Conservation (phyloP, 306 rosid species). For the Rosa persica region DNA sequence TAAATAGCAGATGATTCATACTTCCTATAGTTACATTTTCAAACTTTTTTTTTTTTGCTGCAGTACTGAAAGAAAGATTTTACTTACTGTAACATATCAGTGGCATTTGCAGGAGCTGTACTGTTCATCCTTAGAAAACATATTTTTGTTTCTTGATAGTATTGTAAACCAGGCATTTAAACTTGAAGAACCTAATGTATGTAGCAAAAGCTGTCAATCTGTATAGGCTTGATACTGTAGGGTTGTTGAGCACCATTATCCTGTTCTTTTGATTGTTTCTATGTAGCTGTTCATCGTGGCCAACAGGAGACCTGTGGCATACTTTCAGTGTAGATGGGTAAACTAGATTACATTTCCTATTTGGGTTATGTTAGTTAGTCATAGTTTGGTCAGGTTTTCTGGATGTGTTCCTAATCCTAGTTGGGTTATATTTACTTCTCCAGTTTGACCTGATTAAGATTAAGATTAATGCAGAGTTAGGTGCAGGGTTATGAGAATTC, state of each 20-base stretch:
- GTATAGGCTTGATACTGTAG: not conserved
- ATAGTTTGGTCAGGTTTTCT: not conserved
- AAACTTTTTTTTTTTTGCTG: not conserved
- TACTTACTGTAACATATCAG: too few species aligned
- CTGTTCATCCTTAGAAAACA: not conserved
- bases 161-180: not conserved
- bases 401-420: too few species aligned
- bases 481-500: not conserved
- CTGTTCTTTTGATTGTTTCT: not conserved
- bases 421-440: too few species aligned
- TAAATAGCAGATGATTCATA: not conserved
- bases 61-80: too few species aligned
- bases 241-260: not conserved
- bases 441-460: too few species aligned
- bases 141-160: not conserved
- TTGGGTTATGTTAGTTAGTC: not conserved
- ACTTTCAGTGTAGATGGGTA: not conserved
- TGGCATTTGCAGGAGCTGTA: too few species aligned
- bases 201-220: not conserved
- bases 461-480: not conserved
- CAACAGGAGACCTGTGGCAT: not conserved
- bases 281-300: not conserved
- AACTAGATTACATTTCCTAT: not conserved
- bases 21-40: not conserved
- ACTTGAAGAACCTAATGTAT: not conserved